phyloP scores from a whole-genome alignment of 2,329 filamentous ascomycete species.

The Calonectria fujianensis region DNA sequence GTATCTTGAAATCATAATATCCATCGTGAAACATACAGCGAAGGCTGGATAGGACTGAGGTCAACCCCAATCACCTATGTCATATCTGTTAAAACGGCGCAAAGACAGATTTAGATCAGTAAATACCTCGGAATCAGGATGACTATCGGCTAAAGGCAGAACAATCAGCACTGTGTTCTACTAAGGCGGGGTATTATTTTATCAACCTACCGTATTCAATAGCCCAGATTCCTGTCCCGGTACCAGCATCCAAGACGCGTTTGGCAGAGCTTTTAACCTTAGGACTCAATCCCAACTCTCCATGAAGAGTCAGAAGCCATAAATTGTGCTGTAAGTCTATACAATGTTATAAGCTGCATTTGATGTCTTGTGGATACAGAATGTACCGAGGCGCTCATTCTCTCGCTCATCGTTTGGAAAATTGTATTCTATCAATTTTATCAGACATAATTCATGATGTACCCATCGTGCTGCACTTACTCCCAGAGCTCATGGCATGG shows the following conservation, averaged over 20 bases:
- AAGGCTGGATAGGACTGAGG: constrained; percentile 38
- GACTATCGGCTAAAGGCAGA: constrained; percentile 24
- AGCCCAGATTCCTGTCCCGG: constrained; percentile 35
- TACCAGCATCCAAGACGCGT: constrained; percentile 33
- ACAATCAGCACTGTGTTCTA: background rate
- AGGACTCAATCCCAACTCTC: constrained; percentile 20
- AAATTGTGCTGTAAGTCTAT: constrained; percentile 35
- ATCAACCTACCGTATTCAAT: constrained; percentile 31
- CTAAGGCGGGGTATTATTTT: background rate
- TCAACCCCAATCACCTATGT: constrained; percentile 36
- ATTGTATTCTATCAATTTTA: constrained; percentile 7
- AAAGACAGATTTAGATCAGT: background rate
- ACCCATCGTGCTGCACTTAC: background rate
- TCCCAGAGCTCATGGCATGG: constrained; percentile 28
- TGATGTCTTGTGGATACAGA: background rate
- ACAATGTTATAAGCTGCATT: background rate
- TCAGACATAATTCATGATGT: background rate
- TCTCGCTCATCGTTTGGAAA: constrained; percentile 28
- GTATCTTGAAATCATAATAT: background rate
- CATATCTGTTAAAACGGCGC: background rate
- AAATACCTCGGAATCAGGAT: constrained; percentile 37
- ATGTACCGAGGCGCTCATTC: constrained; percentile 24
- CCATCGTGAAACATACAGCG: constrained; percentile 12
- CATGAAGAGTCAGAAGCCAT: constrained; percentile 30
- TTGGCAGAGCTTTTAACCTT: constrained; percentile 6